These are phyloP conservation scores for Solanum appendiculatum DNA, from an alignment of 257 asterid genomes.

Conservation along the genomic window DNA sequence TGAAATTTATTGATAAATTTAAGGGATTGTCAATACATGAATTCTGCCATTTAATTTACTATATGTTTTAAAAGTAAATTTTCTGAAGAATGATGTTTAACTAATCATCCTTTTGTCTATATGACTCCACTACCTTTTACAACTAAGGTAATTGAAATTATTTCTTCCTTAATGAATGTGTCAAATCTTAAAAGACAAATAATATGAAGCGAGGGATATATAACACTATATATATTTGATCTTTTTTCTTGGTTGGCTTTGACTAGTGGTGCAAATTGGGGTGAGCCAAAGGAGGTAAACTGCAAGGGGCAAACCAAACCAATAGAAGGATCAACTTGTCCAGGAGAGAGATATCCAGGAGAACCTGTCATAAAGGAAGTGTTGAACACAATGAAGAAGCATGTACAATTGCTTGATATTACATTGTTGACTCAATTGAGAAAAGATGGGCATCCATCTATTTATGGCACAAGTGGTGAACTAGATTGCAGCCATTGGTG, in stretches of 20 bases:
- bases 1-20: background rate
- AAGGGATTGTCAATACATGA: background rate
- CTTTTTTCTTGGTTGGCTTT: background rate
- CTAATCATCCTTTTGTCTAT: background rate
- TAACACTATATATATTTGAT: background rate
- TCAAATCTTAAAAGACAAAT: background rate
- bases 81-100: background rate
- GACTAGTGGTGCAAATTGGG: constrained; percentile 52
- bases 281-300: constrained; percentile 18
- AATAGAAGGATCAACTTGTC: constrained; percentile 32
- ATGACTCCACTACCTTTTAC: background rate
- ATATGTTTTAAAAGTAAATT: background rate
- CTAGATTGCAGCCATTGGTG: constrained; percentile 82
- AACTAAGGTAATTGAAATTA: background rate
- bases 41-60: background rate
- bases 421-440: constrained; percentile 48
- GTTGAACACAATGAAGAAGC: constrained; percentile 30
- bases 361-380: constrained; percentile 48
- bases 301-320: constrained; percentile 48
- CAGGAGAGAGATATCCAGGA: constrained; percentile 38
- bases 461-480: constrained; percentile 27
- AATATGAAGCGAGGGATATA: too few species aligned
- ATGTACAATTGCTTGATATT: constrained; percentile 44
- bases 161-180: background rate
- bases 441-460: constrained; percentile 72